Evolutionary conservation across 108 stramenopile genomes (phyloP).

Genomic region (Bacterosira constricta): DNA sequence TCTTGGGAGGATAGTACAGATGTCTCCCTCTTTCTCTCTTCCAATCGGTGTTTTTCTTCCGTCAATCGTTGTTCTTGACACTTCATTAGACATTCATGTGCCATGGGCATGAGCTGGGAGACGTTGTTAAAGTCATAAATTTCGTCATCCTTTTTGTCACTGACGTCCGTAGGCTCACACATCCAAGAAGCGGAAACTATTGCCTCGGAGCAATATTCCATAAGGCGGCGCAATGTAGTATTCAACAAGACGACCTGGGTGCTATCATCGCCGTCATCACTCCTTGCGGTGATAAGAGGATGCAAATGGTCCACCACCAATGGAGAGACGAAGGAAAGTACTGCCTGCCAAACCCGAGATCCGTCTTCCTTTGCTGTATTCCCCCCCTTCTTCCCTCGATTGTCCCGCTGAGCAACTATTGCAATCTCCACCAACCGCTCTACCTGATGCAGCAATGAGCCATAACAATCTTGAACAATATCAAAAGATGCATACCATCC

Average conservation of each 20-base stretch:
- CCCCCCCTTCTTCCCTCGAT: constrained; percentile 2
- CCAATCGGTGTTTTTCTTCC: neutral
- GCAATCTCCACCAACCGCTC: constrained; percentile 27
- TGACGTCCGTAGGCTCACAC: constrained; percentile 24
- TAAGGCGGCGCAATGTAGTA: constrained; percentile 13
- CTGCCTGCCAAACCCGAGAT: constrained; percentile 10
- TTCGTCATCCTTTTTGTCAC: neutral
- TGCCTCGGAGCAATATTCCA: constrained; percentile 23
- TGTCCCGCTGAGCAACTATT: neutral
- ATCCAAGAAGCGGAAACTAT: constrained; percentile 38
- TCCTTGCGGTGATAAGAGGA: neutral
- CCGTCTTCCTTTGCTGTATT: neutral
- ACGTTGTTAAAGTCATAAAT: neutral
- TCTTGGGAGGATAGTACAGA: constrained; percentile 20
- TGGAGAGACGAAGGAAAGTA: constrained; percentile 35
- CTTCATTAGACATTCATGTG: constrained; percentile 15
- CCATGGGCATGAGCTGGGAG: constrained; percentile 14
- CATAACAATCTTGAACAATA: constrained; percentile 35
- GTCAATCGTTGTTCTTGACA: constrained; percentile 11
- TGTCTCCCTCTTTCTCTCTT: neutral
- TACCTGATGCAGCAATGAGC: constrained; percentile 11
- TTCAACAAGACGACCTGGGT: neutral
- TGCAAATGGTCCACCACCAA: constrained; percentile 15
- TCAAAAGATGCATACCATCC: neutral
- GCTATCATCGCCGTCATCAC: neutral